These are phyloP conservation scores for Mrakiaceae sp. DNA, from an alignment of 1,284 basidiomycete genomes.

Conservation along the genomic window DNA sequence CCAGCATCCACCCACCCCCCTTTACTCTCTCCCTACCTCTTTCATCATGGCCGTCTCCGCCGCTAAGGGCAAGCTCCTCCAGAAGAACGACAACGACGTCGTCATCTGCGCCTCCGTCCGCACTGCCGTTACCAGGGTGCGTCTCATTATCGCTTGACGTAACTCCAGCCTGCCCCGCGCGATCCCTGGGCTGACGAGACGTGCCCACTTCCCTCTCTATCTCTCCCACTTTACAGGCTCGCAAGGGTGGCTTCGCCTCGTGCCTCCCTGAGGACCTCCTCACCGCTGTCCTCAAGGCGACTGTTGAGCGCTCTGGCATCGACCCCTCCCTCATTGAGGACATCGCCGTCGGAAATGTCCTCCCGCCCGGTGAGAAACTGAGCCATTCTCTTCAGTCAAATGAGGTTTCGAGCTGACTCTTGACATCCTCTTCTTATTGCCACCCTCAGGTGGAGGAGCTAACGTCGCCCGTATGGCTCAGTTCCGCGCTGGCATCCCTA, in stretches of 20 bases:
- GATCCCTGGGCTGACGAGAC: neutral
- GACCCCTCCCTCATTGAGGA: conserved; percentile 78
- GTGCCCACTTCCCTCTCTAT: neutral
- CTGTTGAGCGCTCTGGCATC: conserved; percentile 45
- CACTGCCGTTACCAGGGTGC: conserved; percentile 78
- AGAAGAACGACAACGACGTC: conserved; percentile 64
- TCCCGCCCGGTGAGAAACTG: conserved; percentile 53
- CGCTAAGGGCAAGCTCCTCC: conserved; percentile 36
- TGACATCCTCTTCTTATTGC: no score
- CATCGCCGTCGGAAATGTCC: conserved; percentile 84
- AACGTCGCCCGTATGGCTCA: conserved; percentile 86
- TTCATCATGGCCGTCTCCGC: neutral
- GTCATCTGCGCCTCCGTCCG: conserved; percentile 82
- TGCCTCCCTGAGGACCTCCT: conserved; percentile 83
- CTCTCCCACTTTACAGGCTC: conserved; percentile 41
- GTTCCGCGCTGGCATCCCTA: conserved; percentile 81
- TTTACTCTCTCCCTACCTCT: no score
- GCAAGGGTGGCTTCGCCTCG: conserved; percentile 91
- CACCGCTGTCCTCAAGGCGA: conserved; percentile 64
- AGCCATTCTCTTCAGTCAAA: no score
- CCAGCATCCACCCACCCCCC: no score
- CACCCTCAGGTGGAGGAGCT: conserved; percentile 53
- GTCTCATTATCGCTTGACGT: conserved; percentile 14
- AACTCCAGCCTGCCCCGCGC: no score
- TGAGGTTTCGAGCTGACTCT: no score